Evolutionary conservation across 129 eudicot genomes (phyloP), one percentile per base, ranked within the genome.

Genomic region (Saussurea involucrata): DNA sequence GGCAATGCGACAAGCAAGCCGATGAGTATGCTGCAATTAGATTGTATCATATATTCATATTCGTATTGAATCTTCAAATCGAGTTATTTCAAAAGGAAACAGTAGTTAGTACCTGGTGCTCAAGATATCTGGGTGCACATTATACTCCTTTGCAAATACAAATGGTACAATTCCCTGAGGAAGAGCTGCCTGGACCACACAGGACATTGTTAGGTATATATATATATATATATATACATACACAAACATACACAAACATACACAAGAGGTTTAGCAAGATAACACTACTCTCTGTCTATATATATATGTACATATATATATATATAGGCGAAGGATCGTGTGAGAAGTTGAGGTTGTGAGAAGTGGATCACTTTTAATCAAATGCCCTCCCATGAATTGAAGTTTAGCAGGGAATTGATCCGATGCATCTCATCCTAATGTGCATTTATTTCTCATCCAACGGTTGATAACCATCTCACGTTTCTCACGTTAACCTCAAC

Each of bases 131-230:
- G 94, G 89, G 67, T 89, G 85, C 61, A 86, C 72, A 22, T 86
- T 76, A 71, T 89, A 89, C 82, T 89, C 90, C 74, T 81, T 86
- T 18, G 93, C 86, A 65, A 88, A 88, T 33, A 88, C 90, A 81
- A 88, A 88, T 42, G 93, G 94, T 66, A 89, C 94, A n/a, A 89
- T 86, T 73, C 94, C 90, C 58, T 89, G 94, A 42, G 94, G 94
- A 71, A 89, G 90, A 72, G 94, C 88, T 61, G 90, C 94, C 94
- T 89, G 87, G 63, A 82, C 53, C 24, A 49, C 17, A 31, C 20
- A 73, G 5, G 10, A 84, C 34, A 11, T 33, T 46, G 9, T 18
- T 57, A 57, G 6, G 17, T 49, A 49, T 17, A 37, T 2, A 37
- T 5, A 37, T 2, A 40, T 8, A 40, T 4, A 40, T 17, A 40